A percentile compares a stretch with the other conserved stretches of the same genome.
Evolutionary conservation across 2,329 filamentous ascomycete genomes (phyloP).

Genomic region (Lasiodiplodia hormozganensis): DNA sequence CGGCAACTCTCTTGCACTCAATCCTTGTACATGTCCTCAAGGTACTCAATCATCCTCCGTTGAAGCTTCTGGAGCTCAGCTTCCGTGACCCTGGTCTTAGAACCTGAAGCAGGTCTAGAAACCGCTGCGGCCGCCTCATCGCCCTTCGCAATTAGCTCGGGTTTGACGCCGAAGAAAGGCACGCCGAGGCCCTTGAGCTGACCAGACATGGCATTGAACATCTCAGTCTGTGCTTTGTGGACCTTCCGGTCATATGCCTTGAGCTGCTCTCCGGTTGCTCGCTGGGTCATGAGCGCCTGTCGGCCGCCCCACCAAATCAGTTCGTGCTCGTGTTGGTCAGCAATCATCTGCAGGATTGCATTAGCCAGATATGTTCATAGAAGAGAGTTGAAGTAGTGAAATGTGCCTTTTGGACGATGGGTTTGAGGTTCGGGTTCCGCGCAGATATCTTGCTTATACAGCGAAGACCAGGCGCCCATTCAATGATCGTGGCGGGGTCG

Average conservation of each 20-base stretch:
- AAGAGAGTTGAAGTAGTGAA: conserved; percentile 21
- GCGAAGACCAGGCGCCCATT: conserved; percentile 56
- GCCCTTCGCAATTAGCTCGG: conserved; percentile 48
- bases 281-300: conserved; percentile 8
- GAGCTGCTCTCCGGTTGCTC: conserved; percentile 54
- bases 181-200: conserved; percentile 65
- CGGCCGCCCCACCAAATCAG: conserved; percentile 57
- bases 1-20: conserved; percentile 30
- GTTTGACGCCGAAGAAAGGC: conserved; percentile 65
- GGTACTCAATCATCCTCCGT: conserved; percentile 45
- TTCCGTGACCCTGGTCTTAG: conserved; percentile 38
- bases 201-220: conserved; percentile 64
- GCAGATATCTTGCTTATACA: conserved; percentile 55
- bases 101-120: neutral
- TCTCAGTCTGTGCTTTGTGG: conserved; percentile 63
- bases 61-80: conserved; percentile 42
- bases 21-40: conserved; percentile 49
- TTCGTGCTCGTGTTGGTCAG: conserved; percentile 68
- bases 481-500: conserved; percentile 56
- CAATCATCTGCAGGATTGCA: conserved; percentile 58
- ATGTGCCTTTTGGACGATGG: conserved; percentile 49
- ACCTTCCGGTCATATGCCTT: conserved; percentile 67
- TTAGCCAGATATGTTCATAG: conserved; percentile 30
- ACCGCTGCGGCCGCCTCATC: conserved; percentile 33
- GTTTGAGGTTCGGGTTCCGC: conserved; percentile 52